Evolutionary conservation across 306 rosid species (phyloP).

Genomic region (Cercis canadensis): DNA sequence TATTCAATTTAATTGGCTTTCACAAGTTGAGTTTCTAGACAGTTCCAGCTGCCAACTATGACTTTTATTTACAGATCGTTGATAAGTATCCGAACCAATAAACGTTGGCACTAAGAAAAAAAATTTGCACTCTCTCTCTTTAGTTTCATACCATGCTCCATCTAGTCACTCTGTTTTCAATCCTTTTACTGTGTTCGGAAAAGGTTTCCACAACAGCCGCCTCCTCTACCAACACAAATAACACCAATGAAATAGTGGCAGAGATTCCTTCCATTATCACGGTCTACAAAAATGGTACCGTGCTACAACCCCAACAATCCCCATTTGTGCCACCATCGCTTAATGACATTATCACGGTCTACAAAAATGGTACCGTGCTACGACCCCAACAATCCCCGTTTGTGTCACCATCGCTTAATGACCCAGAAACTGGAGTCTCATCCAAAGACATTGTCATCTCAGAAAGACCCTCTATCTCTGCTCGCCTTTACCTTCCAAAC

Average conservation of each 20-base stretch:
- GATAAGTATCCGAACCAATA: too few species aligned
- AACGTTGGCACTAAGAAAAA: too few species aligned
- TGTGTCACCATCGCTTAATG: slow-evolving; percentile 2
- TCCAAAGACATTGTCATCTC: slow-evolving; percentile 47
- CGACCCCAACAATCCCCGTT: background rate
- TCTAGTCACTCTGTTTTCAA: too few species aligned
- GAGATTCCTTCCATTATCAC: slow-evolving; percentile 42
- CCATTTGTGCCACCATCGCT: slow-evolving; percentile 33
- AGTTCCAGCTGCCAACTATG: too few species aligned
- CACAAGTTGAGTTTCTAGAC: too few species aligned
- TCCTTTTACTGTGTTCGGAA: too few species aligned
- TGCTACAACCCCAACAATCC: slow-evolving; percentile 32
- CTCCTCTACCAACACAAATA: too few species aligned
- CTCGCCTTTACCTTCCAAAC: slow-evolving; percentile 45
- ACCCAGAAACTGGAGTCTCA: slow-evolving; percentile 43
- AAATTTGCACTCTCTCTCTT: too few species aligned
- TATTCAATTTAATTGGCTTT: too few species aligned
- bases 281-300: slow-evolving; percentile 42
- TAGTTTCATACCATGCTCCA: too few species aligned
- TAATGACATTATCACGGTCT: too few species aligned
- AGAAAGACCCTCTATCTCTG: slow-evolving; percentile 27
- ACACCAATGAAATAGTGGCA: slow-evolving; percentile 27
- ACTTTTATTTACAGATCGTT: too few species aligned
- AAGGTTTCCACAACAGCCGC: background rate
- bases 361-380: background rate